phyloP scores from a whole-genome alignment of 2,329 filamentous ascomycete genomes.

The Fusarium gaditjirri region DNA sequence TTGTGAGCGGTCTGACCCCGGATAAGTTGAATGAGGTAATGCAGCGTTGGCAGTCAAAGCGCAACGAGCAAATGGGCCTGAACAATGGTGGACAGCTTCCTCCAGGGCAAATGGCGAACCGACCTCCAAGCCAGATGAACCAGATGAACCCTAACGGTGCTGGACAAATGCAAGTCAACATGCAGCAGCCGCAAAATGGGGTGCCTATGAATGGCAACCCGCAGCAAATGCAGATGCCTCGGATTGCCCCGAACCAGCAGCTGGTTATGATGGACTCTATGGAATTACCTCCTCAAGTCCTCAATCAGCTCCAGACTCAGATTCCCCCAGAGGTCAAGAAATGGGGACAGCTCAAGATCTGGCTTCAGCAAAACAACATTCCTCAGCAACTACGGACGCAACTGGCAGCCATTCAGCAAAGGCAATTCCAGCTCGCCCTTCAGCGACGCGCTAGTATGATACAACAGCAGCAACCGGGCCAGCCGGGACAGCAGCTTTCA shows the following conservation, averaged over 20 bases:
- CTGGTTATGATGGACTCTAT: slow-evolving; percentile 59
- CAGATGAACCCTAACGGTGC: slow-evolving; percentile 49
- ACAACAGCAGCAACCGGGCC: slow-evolving; percentile 36
- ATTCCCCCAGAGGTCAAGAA: slow-evolving; percentile 59
- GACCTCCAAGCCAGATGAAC: slow-evolving; percentile 45
- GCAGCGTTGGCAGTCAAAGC: slow-evolving; percentile 57
- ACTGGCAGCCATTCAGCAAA: slow-evolving; percentile 50
- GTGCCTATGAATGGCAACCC: slow-evolving; percentile 42
- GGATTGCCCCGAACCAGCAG: slow-evolving; percentile 47
- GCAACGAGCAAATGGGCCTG: slow-evolving; percentile 50
- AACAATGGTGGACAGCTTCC: slow-evolving; percentile 48
- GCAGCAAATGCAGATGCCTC: slow-evolving; percentile 45
- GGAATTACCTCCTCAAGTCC: slow-evolving; percentile 56
- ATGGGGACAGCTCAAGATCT: slow-evolving; percentile 60
- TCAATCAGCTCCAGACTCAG: slow-evolving; percentile 42
- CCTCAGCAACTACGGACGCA: slow-evolving; percentile 47
- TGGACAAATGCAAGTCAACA: slow-evolving; percentile 45
- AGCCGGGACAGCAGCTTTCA: slow-evolving; percentile 26
- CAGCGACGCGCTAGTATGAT: slow-evolving; percentile 47
- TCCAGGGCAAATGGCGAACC: slow-evolving; percentile 48
- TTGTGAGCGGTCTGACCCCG: slow-evolving; percentile 55
- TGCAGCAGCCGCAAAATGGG: slow-evolving; percentile 48
- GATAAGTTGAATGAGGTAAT: slow-evolving; percentile 65
- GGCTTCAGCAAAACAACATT: slow-evolving; percentile 53
- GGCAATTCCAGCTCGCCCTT: slow-evolving; percentile 53